phyloP scores from a whole-genome alignment of 768 basidiomycete genomes.

The Gloeopeniophorella convolvens region DNA sequence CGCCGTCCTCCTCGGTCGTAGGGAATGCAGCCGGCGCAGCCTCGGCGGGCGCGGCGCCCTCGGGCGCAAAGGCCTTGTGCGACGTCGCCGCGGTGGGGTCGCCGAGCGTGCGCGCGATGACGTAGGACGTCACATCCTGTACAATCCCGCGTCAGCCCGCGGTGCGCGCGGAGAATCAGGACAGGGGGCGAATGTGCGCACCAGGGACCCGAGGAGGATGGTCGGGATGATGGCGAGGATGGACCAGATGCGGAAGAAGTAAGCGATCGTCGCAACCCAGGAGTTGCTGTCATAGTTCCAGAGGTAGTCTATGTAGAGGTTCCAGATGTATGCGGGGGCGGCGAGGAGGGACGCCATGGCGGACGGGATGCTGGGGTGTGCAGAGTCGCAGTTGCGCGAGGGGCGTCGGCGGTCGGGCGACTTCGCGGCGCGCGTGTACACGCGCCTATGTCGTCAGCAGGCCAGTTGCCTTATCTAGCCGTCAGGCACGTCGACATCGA shows the following conservation, averaged over 20 bases:
- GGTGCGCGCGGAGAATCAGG: not conserved
- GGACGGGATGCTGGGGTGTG: no score
- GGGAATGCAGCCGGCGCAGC: constrained; percentile 6
- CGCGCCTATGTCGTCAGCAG: no score
- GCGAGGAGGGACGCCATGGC: constrained; percentile 24
- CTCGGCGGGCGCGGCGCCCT: not conserved
- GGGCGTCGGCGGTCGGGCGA: no score
- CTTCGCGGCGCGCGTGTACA: no score
- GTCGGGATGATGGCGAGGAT: constrained; percentile 42
- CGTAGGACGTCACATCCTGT: constrained; percentile 76
- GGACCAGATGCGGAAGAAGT: constrained; percentile 58
- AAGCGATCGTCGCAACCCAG: constrained; percentile 61
- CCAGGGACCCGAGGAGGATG: constrained; percentile 58
- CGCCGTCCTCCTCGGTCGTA: constrained; percentile 16
- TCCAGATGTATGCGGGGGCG: constrained; percentile 45
- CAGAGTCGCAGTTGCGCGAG: not conserved
- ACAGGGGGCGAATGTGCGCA: constrained; percentile 33
- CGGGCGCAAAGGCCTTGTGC: constrained; percentile 33
- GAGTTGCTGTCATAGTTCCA: constrained; percentile 60
- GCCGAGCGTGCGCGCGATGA: constrained; percentile 76
- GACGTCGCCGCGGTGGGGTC: constrained; percentile 67
- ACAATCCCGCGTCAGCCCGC: no score
- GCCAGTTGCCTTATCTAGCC: not conserved
- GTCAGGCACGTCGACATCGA: not conserved
- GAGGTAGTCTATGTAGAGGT: constrained; percentile 53